These are phyloP conservation scores for Alternaria arborescens DNA, from an alignment of 2,329 filamentous ascomycete genomes.

Conservation along the genomic window DNA sequence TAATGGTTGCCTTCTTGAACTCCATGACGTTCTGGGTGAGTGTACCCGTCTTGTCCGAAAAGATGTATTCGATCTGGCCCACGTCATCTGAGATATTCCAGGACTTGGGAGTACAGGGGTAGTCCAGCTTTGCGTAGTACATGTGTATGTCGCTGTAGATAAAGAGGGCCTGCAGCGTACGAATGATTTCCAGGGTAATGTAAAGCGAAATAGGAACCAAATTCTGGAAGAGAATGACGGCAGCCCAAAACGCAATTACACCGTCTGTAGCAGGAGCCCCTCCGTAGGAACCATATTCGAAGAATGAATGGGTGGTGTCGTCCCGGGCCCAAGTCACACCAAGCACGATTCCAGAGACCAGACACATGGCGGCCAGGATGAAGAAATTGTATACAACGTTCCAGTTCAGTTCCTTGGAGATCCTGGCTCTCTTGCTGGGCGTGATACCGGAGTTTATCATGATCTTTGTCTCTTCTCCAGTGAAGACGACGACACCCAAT, in stretches of 20 bases:
- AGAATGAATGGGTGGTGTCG: conserved; percentile 78
- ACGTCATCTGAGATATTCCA: conserved; percentile 99
- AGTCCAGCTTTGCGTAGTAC: conserved; percentile 95
- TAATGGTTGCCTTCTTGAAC: conserved; percentile 98
- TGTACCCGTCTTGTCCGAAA: conserved; percentile 93
- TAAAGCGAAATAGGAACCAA: conserved; percentile 98
- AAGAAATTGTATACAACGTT: conserved; percentile 97
- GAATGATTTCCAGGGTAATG: conserved; percentile 95
- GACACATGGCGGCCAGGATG: conserved; percentile 87
- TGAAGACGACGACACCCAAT: conserved; percentile 91
- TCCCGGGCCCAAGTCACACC: conserved; percentile 80
- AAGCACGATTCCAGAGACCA: conserved; percentile 84
- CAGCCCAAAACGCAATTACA: conserved; percentile 97
- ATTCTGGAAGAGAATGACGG: conserved; percentile 95
- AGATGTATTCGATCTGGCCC: conserved; percentile 98
- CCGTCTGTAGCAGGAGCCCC: conserved; percentile 77
- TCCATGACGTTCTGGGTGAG: conserved; percentile 96
- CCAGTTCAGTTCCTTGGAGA: conserved; percentile 94
- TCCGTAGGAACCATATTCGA: conserved; percentile 87
- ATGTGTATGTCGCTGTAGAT: conserved; percentile 96
- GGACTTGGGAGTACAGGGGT: conserved; percentile 94
- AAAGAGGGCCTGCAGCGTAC: conserved; percentile 91
- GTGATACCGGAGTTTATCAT: conserved; percentile 99
- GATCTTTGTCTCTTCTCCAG: conserved; percentile 95
- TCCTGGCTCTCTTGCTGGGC: conserved; percentile 89